Base-by-base conservation (phyloP, 2,329 filamentous ascomycete species). In the Penicillium sp. region DNA sequence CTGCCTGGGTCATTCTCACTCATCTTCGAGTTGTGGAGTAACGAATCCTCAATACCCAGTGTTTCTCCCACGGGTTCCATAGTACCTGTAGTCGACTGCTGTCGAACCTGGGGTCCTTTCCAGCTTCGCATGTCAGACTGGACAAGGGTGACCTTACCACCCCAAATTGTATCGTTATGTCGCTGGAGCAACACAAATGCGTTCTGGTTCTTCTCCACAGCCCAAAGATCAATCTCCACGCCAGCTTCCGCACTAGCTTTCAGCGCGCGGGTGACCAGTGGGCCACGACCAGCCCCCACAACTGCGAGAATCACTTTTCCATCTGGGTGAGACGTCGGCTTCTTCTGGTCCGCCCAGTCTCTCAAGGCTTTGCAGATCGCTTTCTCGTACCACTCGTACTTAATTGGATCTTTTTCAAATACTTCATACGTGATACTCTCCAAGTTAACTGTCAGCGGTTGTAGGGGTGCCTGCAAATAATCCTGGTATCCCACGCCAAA, bases 341-440 rank as follows among this genome's bases (percentile, higher is more conserved):
- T 91, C 30, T 83, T 79, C 55, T 90, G 80, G 35, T 80, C 76
- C 55, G 81, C 81, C 87, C 94, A 95, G 67, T 97, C 92, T 11
- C 77, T 80, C 58, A 99, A 79, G 0, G 94, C 93, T 60, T 89
- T 84, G 4, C 84, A 84, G 53, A 95, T 88, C 13, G 94, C 94
- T 42, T 82, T 80, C 71, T 97, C 91, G 70, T 99, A 99, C 81
- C 93, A 95, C 60, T 91, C 86, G 70, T 99, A 99, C 74, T 99
- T 99, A 75, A 99, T 89, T 0, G 94, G 94, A 61, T 99, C 95
- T 63, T 95, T 95, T 72, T 99, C 94, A 67, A 99, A 99, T 2
- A 97, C 93, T 70, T 99, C 94, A 72, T 99, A 99, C 0, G 94
- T 99, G 39, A 96, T 89, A 43, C 91, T 96, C 71, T 99, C 95